Base-by-base conservation (phyloP, 306 rosid genomes). In the Glycine latifolia region DNA sequence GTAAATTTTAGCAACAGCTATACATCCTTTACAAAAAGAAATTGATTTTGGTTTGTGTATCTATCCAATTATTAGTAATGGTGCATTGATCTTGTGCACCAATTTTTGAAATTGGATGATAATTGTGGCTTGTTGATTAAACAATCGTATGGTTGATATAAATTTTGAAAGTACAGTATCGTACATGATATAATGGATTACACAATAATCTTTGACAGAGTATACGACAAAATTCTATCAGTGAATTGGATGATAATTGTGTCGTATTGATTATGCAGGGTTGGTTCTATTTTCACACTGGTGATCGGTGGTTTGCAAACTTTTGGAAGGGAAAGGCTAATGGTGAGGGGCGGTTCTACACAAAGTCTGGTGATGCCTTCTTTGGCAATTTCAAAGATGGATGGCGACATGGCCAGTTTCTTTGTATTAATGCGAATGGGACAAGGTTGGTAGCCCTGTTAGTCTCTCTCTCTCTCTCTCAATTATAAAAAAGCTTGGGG, bases 311-410 rank as follows among this genome's bases (percentile, higher is more conserved):
- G 97, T 95, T 95, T 81, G 93, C 94, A 48, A 95, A 91, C 89
- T 95, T 95, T 89, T 95, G 99, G 98, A 95, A 91, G 89, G 99
- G 99, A 82, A 95, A 91, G 86, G 99, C 99, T 74, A 89, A 89
- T 53, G 99, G 99, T 14, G 98, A 95, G 85, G 94, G 99, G 49
- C 92, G 99, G 41, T 95, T 95, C 83, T 95, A 90, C 84, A 89
- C 98, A 3, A 91, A 89, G 88, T 88, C 91, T 14, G 96, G 99
- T 17, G 93, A 95, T 79, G 92, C 91, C 79, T 75, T 90, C 87
- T 95, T 95, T 73, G 99, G 99, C 59, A 86, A 87, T 85, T 95
- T 93, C 87, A 89, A 87, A 86, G 90, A 91, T 76, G 97, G 98
- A 55, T 93, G 97, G 99, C 89, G 98, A 49, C 95, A 91, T 82